Evolutionary conservation across 2,329 filamentous ascomycete species (phyloP).

Genomic region (Neonectria coccinea): DNA sequence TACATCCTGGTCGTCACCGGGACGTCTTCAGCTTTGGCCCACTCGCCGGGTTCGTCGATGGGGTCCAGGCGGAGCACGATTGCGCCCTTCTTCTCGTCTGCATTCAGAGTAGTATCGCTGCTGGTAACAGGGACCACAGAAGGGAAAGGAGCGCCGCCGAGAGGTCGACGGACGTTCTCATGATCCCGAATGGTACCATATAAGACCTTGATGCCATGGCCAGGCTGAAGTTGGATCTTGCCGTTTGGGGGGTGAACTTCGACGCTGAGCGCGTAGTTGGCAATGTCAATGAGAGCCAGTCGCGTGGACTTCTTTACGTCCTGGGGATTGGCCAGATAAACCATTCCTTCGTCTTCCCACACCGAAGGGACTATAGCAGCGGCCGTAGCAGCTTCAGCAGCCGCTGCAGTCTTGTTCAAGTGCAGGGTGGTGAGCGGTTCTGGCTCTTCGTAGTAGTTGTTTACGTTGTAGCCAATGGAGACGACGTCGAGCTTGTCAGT

Average conservation of each 20-base stretch:
- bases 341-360: neutral
- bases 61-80: neutral
- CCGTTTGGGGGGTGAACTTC: slow-evolving; percentile 1
- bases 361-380: neutral
- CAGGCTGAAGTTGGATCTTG: neutral
- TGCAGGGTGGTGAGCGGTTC: neutral
- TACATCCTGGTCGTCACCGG: neutral
- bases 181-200: neutral
- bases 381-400: neutral
- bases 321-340: neutral
- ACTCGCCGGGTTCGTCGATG: neutral
- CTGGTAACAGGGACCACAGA: neutral
- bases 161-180: neutral
- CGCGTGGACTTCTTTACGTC: neutral
- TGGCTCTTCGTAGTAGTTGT: neutral
- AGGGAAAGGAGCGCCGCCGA: neutral
- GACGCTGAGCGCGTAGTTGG: slow-evolving; percentile 11
- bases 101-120: neutral
- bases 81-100: neutral
- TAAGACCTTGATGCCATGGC: neutral
- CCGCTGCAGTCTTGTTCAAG: neutral
- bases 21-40: neutral
- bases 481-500: neutral
- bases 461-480: neutral
- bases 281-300: slow-evolving; percentile 2